Base-by-base conservation (phyloP, 2,329 filamentous ascomycete genomes). In the Colletotrichum navitas region DNA sequence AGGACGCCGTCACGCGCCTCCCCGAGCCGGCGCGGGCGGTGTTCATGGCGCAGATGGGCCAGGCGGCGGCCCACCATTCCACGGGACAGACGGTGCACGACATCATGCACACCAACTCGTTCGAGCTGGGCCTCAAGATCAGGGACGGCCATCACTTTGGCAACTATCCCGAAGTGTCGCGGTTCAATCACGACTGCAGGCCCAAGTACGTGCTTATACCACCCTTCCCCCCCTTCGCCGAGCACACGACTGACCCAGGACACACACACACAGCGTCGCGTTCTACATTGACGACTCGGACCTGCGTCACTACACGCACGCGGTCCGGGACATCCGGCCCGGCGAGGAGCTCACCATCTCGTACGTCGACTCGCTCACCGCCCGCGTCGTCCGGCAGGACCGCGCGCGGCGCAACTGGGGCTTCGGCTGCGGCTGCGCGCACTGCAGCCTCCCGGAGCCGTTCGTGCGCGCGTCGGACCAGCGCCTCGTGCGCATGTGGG, bases 281-380 rank as follows among this genome's bases (percentile, higher is more conserved):
- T 29, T 75, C 72, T 24, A 79, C 76, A 18, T 70, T 78, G 45
- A 75, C 75, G 7, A 77, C 77, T 75, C 77, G 76, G 45, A 77
- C 76, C 72, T 80, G 1, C 77, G 79, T 0, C 79, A 79, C 49
- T 77, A 80, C 63, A 76, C 82, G 29, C 79, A 81, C 59, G 83
- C 82, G 24, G 76, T 80, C 1, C 73, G 76, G 12, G 79, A 82
- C 39, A 81, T 81, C 24, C 65, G 77, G 43, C 75, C 79, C 0
- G 78, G 77, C 10, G 80, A 82, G 58, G 80, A 82, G 61, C 75
- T 82, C 16, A 80, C 78, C 24, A 80, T 81, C 62, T 81, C 78
- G 74, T 82, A 80, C 52, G 63, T 60, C 18, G 39, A 69, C 66
- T 70, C 62, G 0, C 63, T 62, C 36, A 55, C 36, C 47, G 55